Conservation (phyloP, 2,329 filamentous ascomycete species). For the Onygenales sp. region DNA sequence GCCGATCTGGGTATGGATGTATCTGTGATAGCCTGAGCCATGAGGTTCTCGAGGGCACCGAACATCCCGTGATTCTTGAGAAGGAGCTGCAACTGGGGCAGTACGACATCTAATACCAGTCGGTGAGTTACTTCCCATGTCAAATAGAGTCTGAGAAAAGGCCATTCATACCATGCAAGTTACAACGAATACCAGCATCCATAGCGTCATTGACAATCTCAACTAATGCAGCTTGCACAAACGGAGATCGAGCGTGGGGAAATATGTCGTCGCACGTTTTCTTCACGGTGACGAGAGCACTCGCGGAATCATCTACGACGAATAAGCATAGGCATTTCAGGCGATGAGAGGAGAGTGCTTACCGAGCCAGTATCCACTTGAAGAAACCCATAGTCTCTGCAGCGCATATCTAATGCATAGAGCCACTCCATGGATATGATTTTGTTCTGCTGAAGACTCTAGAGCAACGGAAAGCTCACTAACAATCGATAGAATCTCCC, state of each 20-base stretch:
- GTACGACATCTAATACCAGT: not conserved
- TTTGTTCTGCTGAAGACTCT: slow-evolving; percentile 16
- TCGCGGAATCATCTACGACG: slow-evolving; percentile 20
- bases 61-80: not conserved
- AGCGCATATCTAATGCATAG: slow-evolving; percentile 31
- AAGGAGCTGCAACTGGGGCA: not conserved
- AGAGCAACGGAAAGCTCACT: slow-evolving; percentile 16
- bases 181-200: slow-evolving; percentile 23
- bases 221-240: slow-evolving; percentile 24
- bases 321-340: slow-evolving; percentile 10
- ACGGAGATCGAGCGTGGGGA: slow-evolving; percentile 22
- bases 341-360: slow-evolving; percentile 7
- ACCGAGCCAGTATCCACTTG: slow-evolving; percentile 27
- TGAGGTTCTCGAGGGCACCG: not conserved
- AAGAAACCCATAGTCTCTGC: slow-evolving; percentile 24
- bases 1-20: not conserved
- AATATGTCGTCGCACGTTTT: slow-evolving; percentile 19
- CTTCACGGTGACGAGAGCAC: slow-evolving; percentile 17
- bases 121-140: not conserved
- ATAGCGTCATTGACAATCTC: slow-evolving; percentile 28
- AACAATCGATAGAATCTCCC: slow-evolving; percentile 23
- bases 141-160: not conserved
- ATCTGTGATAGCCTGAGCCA: not conserved
- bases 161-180: slow-evolving; percentile 19
- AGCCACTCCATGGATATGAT: slow-evolving; percentile 31